Evolutionary conservation across 768 basidiomycete species (phyloP).

Genomic region (Pleurotus pulmonarius): DNA sequence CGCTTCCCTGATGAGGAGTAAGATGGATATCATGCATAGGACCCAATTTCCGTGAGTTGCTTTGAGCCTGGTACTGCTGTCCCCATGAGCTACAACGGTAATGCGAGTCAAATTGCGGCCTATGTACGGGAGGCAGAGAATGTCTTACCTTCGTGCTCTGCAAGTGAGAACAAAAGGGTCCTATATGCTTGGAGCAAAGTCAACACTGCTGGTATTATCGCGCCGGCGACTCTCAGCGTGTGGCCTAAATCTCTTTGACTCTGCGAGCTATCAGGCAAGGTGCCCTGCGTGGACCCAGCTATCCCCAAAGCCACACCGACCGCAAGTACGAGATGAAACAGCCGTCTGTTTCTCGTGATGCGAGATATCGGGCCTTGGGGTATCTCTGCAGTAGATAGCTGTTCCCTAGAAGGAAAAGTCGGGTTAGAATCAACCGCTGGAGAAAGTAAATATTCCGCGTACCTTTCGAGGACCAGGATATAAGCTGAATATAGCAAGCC

Average conservation of each 20-base stretch:
- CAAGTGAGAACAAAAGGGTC: conserved; percentile 17
- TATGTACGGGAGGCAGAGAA: too few species aligned
- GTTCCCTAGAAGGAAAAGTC: background rate
- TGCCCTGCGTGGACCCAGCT: conserved; percentile 18
- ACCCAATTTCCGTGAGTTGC: conserved; percentile 24
- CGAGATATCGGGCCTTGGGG: conserved; percentile 18
- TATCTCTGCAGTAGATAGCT: background rate
- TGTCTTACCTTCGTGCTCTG: conserved; percentile 18
- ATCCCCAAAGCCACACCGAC: conserved; percentile 32
- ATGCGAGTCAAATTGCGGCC: too few species aligned
- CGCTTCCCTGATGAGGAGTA: conserved; percentile 35
- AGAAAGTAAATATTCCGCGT: conserved; percentile 2
- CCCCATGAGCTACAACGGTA: too few species aligned
- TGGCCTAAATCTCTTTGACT: conserved; percentile 14
- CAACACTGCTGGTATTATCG: conserved; percentile 32
- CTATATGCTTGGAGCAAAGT: conserved; percentile 29
- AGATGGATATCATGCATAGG: conserved; percentile 26
- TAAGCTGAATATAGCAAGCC: conserved; percentile 39
- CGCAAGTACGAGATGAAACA: conserved; percentile 26
- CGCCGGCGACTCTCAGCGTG: conserved; percentile 28
- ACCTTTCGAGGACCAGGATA: conserved; percentile 39
- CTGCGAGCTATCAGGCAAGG: conserved; percentile 12
- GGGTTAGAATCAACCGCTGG: background rate
- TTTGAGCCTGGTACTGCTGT: too few species aligned
- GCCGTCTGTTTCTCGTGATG: conserved; percentile 23